A percentile compares a stretch with the other conserved stretches of the same genome.
These are phyloP conservation scores for Polysphondylium violaceum DNA, from an alignment of 78 protist genomes.

Conservation along the genomic window DNA sequence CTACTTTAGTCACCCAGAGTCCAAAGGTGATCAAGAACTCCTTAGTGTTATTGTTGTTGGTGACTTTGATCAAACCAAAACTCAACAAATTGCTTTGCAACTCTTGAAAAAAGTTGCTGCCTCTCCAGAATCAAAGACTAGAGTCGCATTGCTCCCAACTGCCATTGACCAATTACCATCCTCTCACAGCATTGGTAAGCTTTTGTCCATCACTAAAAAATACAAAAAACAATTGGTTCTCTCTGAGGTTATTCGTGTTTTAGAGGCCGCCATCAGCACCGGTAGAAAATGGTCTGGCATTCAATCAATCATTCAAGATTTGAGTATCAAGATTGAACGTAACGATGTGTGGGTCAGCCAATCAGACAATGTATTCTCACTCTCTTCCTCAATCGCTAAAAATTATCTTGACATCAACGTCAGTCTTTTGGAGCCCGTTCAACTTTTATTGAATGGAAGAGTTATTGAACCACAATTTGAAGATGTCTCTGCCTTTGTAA, in stretches of 20 bases:
- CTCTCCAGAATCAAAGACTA: not conserved
- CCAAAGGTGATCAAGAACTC: not conserved
- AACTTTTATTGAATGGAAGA: conserved; percentile 14
- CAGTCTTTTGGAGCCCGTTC: not conserved
- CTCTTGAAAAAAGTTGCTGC: not conserved
- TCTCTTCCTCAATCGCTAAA: not conserved
- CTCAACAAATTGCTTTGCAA: not conserved
- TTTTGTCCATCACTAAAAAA: not conserved
- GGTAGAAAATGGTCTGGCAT: too few relatives aligned
- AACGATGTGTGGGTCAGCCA: conserved; percentile 14
- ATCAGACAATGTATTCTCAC: conserved; percentile 8
- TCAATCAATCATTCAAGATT: not conserved
- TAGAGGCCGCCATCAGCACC: too few relatives aligned
- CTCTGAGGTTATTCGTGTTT: not conserved
- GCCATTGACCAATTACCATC: not conserved
- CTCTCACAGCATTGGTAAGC: not conserved
- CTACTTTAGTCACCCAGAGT: not conserved
- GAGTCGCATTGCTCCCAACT: not conserved
- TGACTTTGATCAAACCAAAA: conserved; percentile 27
- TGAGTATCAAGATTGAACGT: not conserved
- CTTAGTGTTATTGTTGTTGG: conserved; percentile 6
- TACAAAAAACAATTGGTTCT: not conserved
- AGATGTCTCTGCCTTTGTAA: not conserved
- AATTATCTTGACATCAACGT: not conserved
- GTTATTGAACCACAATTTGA: conserved; percentile 5